phyloP scores from a whole-genome alignment of 345 rosid species.

The Rhodomyrtus tomentosa region DNA sequence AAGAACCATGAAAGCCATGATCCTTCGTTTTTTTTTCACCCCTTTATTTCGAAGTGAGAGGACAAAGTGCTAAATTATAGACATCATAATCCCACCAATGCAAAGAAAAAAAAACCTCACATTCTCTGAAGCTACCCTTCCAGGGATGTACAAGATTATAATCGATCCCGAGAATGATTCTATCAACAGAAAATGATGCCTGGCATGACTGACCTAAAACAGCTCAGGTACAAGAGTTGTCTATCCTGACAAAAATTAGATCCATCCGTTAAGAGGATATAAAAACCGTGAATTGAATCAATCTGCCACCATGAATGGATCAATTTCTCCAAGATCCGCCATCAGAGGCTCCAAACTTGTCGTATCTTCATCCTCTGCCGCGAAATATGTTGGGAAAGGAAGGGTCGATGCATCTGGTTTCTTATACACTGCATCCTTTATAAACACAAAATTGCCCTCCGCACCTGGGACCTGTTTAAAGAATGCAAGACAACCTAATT shows the following conservation, averaged over 20 bases:
- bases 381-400: conserved; percentile 85
- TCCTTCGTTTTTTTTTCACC: background rate
- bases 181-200: background rate
- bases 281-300: conserved; percentile 2
- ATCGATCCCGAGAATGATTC: background rate
- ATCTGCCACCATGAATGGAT: conserved; percentile 80
- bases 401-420: conserved; percentile 63
- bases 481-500: background rate
- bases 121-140: background rate
- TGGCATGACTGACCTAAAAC: background rate
- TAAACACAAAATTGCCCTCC: conserved; percentile 76
- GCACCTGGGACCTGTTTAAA: conserved; percentile 76
- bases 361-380: conserved; percentile 47
- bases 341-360: conserved; percentile 35
- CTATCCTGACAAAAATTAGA: background rate
- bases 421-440: conserved; percentile 72
- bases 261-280: background rate
- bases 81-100: background rate
- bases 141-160: background rate
- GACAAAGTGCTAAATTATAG: background rate
- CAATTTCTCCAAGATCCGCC: conserved; percentile 79
- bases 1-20: background rate
- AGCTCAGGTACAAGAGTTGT: background rate
- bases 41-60: background rate
- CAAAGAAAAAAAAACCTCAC: background rate